phyloP scores from a whole-genome alignment of 257 asterid genomes.

The Nicotiana sylvestris region DNA sequence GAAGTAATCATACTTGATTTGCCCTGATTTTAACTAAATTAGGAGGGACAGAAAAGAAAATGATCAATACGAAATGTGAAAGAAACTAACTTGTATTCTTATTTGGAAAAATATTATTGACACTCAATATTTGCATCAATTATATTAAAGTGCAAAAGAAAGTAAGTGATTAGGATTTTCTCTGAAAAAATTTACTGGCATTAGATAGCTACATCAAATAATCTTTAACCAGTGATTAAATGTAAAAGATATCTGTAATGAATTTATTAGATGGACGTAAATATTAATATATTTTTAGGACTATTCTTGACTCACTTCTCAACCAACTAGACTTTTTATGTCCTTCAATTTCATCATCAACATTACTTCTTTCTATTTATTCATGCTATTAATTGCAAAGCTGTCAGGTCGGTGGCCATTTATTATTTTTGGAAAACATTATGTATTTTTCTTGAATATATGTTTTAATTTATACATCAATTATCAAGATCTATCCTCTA shows the following conservation, averaged over 20 bases:
- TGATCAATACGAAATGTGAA: background rate
- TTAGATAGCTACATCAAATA: too few species aligned
- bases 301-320: background rate
- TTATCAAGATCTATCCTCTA: background rate
- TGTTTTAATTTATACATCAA: background rate
- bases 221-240: too few species aligned
- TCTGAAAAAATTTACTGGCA: too few species aligned
- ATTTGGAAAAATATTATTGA: background rate
- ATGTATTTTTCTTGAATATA: background rate
- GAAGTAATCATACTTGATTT: background rate
- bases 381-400: conserved; percentile 14
- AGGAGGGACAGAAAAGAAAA: background rate
- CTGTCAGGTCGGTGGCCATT: conserved; percentile 39
- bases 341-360: background rate
- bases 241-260: background rate
- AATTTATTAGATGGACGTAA: background rate
- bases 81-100: background rate
- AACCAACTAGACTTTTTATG: background rate
- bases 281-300: background rate
- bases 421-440: conserved; percentile 3
- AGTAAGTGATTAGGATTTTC: background rate
- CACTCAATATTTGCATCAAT: background rate
- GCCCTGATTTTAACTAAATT: background rate
- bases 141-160: background rate
- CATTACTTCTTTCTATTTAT: background rate